Evolutionary conservation across 2,329 filamentous ascomycete genomes (phyloP).

Genomic region (Torrubiella hemipterigena): DNA sequence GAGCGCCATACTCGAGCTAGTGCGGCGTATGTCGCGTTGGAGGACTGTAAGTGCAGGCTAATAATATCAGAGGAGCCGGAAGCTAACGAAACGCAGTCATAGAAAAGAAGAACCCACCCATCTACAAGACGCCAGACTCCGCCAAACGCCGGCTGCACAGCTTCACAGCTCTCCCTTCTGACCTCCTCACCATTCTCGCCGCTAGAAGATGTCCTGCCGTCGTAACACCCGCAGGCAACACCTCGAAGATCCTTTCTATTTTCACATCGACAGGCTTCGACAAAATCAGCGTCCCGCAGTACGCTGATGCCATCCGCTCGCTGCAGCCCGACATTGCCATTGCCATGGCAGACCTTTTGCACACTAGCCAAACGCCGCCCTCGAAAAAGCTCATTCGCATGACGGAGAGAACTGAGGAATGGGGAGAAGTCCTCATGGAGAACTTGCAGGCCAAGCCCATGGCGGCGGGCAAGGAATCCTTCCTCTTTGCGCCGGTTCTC

Average conservation of each 20-base stretch:
- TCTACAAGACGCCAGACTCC: conserved; percentile 27
- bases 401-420: conserved; percentile 73
- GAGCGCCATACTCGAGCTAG: conserved; percentile 49
- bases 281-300: conserved; percentile 55
- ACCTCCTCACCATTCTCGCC: conserved; percentile 58
- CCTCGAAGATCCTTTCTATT: conserved; percentile 58
- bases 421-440: conserved; percentile 58
- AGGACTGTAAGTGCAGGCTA: conserved; percentile 97
- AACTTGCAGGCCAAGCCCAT: conserved; percentile 15
- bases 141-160: conserved; percentile 51
- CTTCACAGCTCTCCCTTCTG: conserved; percentile 62
- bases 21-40: conserved; percentile 70
- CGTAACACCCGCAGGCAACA: conserved; percentile 57
- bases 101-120: conserved; percentile 38
- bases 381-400: conserved; percentile 71
- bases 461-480: conserved; percentile 17
- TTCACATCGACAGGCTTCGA: conserved; percentile 82
- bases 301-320: conserved; percentile 49
- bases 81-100: no score
- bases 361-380: conserved; percentile 38
- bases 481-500: conserved; percentile 56
- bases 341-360: conserved; percentile 59
- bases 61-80: no score
- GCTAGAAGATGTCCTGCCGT: conserved; percentile 70
- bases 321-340: conserved; percentile 72